phyloP scores from a whole-genome alignment of 441 rosid genomes.

The Erodium texanum region DNA sequence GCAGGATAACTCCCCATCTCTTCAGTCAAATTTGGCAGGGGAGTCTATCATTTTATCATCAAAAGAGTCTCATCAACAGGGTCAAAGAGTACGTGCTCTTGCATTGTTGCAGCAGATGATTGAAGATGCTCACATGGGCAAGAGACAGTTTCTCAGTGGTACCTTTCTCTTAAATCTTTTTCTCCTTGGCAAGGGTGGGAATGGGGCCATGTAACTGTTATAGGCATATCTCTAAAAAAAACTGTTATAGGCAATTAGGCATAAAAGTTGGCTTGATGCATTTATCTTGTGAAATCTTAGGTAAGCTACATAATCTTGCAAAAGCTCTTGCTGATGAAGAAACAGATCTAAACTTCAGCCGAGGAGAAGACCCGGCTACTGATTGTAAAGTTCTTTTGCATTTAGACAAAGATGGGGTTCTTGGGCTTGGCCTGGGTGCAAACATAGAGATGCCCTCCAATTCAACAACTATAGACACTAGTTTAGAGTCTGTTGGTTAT shows the following conservation, averaged over 20 bases:
- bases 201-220: slow-evolving; percentile 6
- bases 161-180: slow-evolving; percentile 23
- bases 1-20: slow-evolving; percentile 65
- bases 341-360: slow-evolving; percentile 39
- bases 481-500: slow-evolving; percentile 39
- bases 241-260: neutral
- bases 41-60: slow-evolving; percentile 47
- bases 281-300: slow-evolving; percentile 34
- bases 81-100: slow-evolving; percentile 87
- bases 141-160: slow-evolving; percentile 97
- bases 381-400: slow-evolving; percentile 37
- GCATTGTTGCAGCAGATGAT: slow-evolving; percentile 92
- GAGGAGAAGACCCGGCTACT: slow-evolving; percentile 32
- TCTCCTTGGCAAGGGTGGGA: slow-evolving; percentile 1
- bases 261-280: slow-evolving; percentile 16
- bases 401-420: slow-evolving; percentile 67
- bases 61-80: slow-evolving; percentile 67
- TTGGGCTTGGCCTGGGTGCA: slow-evolving; percentile 83
- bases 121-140: slow-evolving; percentile 97
- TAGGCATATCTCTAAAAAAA: too few species aligned
- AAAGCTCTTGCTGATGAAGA: slow-evolving; percentile 95
- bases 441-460: slow-evolving; percentile 37
- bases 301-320: slow-evolving; percentile 94
- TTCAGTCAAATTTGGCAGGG: slow-evolving; percentile 64
- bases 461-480: slow-evolving; percentile 42